Percentiles rank a stretch among this genome's conserved stretches.
phyloP scores from a whole-genome alignment of 1,284 basidiomycete genomes.

The Cerioporus squamosus region DNA sequence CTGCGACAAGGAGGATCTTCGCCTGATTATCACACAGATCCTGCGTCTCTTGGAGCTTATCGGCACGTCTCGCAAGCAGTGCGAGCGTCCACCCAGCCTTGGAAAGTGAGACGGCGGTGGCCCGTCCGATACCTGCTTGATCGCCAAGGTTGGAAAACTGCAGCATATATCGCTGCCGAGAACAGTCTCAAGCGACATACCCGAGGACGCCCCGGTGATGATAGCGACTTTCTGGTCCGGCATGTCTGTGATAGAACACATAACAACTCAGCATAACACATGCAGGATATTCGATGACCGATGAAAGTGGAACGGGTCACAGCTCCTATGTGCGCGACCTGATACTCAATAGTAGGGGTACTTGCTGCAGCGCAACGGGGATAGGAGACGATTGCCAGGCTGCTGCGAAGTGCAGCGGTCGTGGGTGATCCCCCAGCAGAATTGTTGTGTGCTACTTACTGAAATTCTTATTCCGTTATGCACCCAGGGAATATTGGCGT shows the following conservation, averaged over 20 bases:
- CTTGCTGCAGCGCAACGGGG: too few relatives aligned
- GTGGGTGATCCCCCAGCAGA: too few relatives aligned
- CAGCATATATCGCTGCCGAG: neutral
- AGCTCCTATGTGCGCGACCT: too few relatives aligned
- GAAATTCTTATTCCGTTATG: too few relatives aligned
- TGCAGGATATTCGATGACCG: neutral
- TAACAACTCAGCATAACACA: neutral
- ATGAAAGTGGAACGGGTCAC: too few relatives aligned
- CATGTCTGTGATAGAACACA: neutral
- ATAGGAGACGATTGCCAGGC: too few relatives aligned
- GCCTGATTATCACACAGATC: constrained; percentile 45
- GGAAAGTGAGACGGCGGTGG: constrained; percentile 52
- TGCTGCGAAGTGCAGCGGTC: too few relatives aligned
- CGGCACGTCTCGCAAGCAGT: constrained; percentile 54
- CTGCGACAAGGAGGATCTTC: constrained; percentile 48
- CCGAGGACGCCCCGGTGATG: constrained; percentile 28
- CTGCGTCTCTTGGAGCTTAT: constrained; percentile 63
- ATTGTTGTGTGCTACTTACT: too few relatives aligned
- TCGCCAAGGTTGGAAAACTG: neutral
- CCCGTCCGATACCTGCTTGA: constrained; percentile 50
- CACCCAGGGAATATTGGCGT: too few relatives aligned
- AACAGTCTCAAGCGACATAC: constrained; percentile 3
- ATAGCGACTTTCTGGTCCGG: constrained; percentile 26
- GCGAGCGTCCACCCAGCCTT: constrained; percentile 49
- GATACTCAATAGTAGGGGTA: too few relatives aligned